Conservation (phyloP, 306 rosid species). For the Cucumis hystrix region DNA sequence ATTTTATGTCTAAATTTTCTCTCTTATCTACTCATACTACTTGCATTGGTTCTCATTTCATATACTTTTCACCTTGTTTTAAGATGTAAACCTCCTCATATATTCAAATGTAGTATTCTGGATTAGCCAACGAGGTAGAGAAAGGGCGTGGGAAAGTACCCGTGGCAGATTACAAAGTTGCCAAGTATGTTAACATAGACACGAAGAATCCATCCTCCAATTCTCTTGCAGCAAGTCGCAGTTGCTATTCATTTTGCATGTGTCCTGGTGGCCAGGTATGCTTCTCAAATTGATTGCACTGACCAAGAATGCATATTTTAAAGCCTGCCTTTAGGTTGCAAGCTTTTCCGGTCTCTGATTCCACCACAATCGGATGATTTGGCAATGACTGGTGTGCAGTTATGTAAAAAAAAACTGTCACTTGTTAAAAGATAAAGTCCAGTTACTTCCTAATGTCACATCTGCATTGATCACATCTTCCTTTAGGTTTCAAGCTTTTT, state of each 20-base stretch:
- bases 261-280: conserved; percentile 98
- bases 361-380: neutral
- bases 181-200: conserved; percentile 38
- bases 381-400: neutral
- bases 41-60: neutral
- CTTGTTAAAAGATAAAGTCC: neutral
- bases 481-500: no score
- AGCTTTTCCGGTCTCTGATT: neutral
- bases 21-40: neutral
- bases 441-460: neutral
- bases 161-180: conserved; percentile 92
- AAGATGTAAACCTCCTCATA: neutral
- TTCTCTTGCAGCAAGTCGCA: conserved; percentile 31
- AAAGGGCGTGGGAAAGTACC: conserved; percentile 89
- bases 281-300: conserved; percentile 10
- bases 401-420: neutral
- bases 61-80: neutral
- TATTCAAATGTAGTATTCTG: conserved; percentile 44
- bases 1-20: neutral
- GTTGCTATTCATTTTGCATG: conserved; percentile 97
- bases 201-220: conserved; percentile 16
- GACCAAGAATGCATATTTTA: conserved; percentile 2
- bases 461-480: neutral
- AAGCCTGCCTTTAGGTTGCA: neutral
- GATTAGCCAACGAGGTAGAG: conserved; percentile 68